A percentile compares a stretch with the other conserved stretches of the same genome.
Evolutionary conservation across 139 green algal genomes (phyloP).

Genomic region (Auxenochlorella pyrenoidosa): DNA sequence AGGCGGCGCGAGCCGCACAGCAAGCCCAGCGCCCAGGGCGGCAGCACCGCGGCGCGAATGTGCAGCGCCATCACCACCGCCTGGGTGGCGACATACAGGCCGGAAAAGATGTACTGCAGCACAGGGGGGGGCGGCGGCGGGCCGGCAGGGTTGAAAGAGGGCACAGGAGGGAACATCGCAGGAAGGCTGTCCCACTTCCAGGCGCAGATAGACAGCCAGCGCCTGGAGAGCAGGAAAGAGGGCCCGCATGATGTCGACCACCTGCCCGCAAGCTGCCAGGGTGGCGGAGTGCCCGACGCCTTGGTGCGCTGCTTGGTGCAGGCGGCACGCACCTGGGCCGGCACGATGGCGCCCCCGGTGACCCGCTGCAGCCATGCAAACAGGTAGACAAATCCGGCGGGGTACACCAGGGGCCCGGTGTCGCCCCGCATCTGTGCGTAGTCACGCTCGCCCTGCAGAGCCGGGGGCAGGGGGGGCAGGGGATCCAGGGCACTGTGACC

Average conservation of each 20-base stretch:
- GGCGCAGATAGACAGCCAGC: too few species aligned
- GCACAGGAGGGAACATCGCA: too few species aligned
- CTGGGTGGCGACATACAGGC: constrained; percentile 78
- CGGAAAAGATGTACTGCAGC: constrained; percentile 63
- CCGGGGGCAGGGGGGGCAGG: too few species aligned
- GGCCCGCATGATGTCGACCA: too few species aligned
- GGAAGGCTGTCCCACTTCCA: too few species aligned
- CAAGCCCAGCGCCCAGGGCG: constrained; percentile 76
- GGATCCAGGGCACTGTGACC: too few species aligned
- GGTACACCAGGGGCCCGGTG: constrained; percentile 90
- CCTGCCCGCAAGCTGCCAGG: too few species aligned
- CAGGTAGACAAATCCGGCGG: constrained; percentile 85
- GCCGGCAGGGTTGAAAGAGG: neutral
- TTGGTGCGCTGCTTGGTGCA: too few species aligned
- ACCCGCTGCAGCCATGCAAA: constrained; percentile 68
- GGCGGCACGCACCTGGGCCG: constrained; percentile 49
- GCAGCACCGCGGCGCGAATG: constrained; percentile 56
- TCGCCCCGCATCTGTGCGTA: constrained; percentile 77
- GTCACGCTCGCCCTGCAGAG: constrained; percentile 75
- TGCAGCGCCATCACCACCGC: constrained; percentile 72
- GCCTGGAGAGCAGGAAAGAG: too few species aligned
- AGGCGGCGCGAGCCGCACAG: constrained; percentile 83
- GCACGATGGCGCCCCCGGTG: constrained; percentile 61
- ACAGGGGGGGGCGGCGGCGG: neutral
- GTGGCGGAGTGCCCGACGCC: too few species aligned